Base-by-base conservation (phyloP, 106 monocot genomes). In the Acorus gramineus region DNA sequence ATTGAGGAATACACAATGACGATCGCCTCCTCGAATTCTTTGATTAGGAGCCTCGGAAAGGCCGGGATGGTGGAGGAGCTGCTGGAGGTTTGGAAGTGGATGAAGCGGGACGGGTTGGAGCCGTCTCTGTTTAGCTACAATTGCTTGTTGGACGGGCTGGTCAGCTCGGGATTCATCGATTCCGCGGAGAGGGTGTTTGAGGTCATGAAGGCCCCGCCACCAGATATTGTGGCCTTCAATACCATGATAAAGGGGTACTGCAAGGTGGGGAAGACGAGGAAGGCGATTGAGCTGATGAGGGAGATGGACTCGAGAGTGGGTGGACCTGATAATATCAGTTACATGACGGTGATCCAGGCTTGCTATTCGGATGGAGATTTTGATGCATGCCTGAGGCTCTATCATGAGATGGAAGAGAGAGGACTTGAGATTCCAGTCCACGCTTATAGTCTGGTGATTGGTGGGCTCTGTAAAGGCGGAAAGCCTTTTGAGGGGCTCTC, bases 131-230 rank as follows among this genome's bases (percentile, higher is more conserved):
- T 80, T 48, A 70, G 69, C 59, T 92, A 81, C 84, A 98, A 98
- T 73, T 92, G 88, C 59, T 58, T 92, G 13, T 65, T 98, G 47
- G 81, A 82, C 44, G 85, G 82, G n/a, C 77, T 98, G 8, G 81
- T 89, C 7, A 84, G 73, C 42, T 61, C 88, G 28, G 52, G 65
- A 63, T 84, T 84, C 47, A 44, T 92, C 50, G 88, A 85, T 43
- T 85, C 98, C 0, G 98, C 98, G 8, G 80, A 71, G 68, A 81
- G 77, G 81, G 91, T 98, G 9, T 98, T 98, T 56, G 71, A 84
- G 8, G 68, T 72, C 4, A 85, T 92, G 85, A 4, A 42, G 3
- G 11, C 57, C 5, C 46, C 50, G 5, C 67, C 6, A 0, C 85
- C 87, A 0, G 85, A 98, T 63, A 75, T 80, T 6, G 72, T 92